These are phyloP conservation scores for Dactylellina drechsleri DNA, from an alignment of 2,329 filamentous ascomycete species.

Conservation along the genomic window DNA sequence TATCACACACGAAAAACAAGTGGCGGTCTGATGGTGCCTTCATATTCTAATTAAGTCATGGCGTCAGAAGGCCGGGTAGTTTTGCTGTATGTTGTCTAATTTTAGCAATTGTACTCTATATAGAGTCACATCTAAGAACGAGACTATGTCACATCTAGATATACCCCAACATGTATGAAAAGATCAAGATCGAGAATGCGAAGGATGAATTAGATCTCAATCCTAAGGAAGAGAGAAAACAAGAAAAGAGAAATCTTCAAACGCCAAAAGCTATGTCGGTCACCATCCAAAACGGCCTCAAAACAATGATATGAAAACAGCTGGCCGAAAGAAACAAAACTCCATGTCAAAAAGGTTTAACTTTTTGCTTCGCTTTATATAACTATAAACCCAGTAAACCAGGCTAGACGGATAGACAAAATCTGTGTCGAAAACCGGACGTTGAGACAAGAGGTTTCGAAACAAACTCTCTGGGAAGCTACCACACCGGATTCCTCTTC, in stretches of 20 bases:
- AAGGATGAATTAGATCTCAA: background rate
- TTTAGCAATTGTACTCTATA: too few species aligned
- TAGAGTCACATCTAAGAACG: too few species aligned
- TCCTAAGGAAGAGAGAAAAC: background rate
- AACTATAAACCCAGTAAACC: background rate
- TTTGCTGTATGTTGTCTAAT: too few species aligned
- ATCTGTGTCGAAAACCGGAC: background rate
- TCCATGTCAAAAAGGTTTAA: constrained; percentile 6
- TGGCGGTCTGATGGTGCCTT: too few species aligned
- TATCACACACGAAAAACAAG: too few species aligned
- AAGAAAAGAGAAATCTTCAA: constrained; percentile 8
- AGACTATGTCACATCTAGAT: too few species aligned
- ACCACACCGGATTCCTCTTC: constrained; percentile 42
- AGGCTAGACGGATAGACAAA: background rate
- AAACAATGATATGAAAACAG: constrained; percentile 1
- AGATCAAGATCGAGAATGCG: background rate
- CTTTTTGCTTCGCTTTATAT: constrained; percentile 6
- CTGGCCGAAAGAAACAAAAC: background rate
- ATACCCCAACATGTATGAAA: too few species aligned
- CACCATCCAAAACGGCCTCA: constrained; percentile 6
- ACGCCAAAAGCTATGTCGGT: constrained; percentile 47
- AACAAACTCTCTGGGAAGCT: background rate
- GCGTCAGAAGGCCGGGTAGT: too few species aligned
- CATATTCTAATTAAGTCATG: too few species aligned
- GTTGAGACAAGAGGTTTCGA: background rate